These are phyloP conservation scores for Camelina sativa DNA, from an alignment of 345 rosid species.

Conservation along the genomic window DNA sequence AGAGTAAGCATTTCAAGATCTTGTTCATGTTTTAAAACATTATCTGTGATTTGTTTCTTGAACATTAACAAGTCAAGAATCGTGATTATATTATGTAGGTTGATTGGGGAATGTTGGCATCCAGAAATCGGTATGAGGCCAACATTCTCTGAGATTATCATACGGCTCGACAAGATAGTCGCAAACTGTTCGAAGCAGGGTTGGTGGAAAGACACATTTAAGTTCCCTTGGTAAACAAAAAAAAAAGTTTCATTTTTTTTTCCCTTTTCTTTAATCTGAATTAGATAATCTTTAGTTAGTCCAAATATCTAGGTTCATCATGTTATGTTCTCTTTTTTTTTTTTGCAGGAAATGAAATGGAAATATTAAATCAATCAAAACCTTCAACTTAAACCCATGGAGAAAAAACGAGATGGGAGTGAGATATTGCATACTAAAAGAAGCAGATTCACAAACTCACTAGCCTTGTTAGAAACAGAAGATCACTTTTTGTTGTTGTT, in stretches of 20 bases:
- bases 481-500: neutral
- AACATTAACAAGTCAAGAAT: conserved; percentile 19
- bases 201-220: conserved; percentile 97
- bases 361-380: conserved; percentile 9
- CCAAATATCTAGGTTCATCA: neutral
- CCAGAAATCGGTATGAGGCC: conserved; percentile 67
- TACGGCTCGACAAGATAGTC: conserved; percentile 73
- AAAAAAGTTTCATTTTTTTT: neutral
- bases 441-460: conserved; percentile 9
- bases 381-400: neutral
- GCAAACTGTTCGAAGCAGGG: conserved; percentile 79
- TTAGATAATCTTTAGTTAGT: neutral
- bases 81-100: conserved; percentile 47
- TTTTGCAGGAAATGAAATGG: conserved; percentile 41
- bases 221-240: conserved; percentile 82
- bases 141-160: conserved; percentile 77
- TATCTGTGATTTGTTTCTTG: neutral
- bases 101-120: conserved; percentile 94
- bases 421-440: neutral
- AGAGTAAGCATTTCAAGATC: conserved; percentile 62
- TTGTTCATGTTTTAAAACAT: neutral
- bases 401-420: conserved; percentile 17
- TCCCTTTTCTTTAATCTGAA: neutral
- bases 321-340: neutral
- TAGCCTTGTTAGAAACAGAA: conserved; percentile 21